phyloP scores from a whole-genome alignment of 179 eudicot genomes.

The Silene coronaria region DNA sequence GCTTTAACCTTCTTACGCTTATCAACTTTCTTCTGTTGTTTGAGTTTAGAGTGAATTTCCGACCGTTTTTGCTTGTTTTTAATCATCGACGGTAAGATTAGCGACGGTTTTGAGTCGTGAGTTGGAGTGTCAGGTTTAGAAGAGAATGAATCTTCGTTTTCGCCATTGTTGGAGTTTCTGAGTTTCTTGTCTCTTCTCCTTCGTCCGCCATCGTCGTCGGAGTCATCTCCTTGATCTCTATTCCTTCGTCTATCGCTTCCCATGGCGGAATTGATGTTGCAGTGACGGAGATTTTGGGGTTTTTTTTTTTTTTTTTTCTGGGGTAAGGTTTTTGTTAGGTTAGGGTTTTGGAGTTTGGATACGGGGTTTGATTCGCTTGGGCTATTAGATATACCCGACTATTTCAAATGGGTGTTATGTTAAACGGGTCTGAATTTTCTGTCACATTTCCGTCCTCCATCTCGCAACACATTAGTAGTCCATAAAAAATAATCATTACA shows the following conservation, averaged over 20 bases:
- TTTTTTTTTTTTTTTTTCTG: not conserved
- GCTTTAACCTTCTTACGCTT: constrained; percentile 72
- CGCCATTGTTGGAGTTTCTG: constrained; percentile 10
- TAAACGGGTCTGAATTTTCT: no score
- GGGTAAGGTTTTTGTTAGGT: not conserved
- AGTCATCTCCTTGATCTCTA: constrained; percentile 17
- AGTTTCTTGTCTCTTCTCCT: constrained; percentile 16
- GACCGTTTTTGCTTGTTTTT: constrained; percentile 87
- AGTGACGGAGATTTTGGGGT: not conserved
- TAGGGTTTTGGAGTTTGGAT: constrained; percentile 23
- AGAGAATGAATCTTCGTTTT: not conserved
- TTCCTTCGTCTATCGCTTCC: constrained; percentile 12
- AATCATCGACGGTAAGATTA: constrained; percentile 68
- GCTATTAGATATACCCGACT: no score
- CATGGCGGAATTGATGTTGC: not conserved
- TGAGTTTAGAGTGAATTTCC: constrained; percentile 65
- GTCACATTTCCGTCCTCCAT: no score
- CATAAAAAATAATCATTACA: no score
- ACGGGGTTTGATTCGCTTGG: not conserved
- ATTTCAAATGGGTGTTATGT: no score
- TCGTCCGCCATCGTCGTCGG: constrained; percentile 20
- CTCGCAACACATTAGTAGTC: no score
- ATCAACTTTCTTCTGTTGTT: constrained; percentile 76
- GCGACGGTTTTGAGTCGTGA: constrained; percentile 16
- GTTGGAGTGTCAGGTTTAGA: constrained; percentile 18